Evolutionary conservation across 805 yeast species (phyloP).

Genomic region (Wickerhamomyces ciferrii): DNA sequence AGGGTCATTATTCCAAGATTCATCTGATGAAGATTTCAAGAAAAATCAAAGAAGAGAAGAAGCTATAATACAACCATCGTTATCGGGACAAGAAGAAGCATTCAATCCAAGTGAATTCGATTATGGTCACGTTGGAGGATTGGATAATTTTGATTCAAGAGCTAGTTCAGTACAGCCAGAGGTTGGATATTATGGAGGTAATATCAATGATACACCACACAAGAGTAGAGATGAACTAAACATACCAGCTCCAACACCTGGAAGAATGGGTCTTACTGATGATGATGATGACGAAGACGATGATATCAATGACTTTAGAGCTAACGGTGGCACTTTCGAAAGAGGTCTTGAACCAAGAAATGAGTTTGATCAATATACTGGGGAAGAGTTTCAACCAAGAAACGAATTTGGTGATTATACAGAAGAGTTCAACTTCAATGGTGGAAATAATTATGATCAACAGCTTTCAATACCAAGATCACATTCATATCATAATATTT

Average conservation of each 20-base stretch:
- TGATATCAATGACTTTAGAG: too few species aligned
- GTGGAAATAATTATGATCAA: background rate
- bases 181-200: background rate
- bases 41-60: background rate
- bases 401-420: background rate
- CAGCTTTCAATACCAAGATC: background rate
- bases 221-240: background rate
- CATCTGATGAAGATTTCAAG: constrained; percentile 10
- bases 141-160: background rate
- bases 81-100: background rate
- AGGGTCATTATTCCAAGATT: constrained; percentile 14
- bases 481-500: background rate
- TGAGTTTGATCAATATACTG: background rate
- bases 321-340: too few species aligned
- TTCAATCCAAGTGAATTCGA: background rate
- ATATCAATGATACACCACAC: background rate
- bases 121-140: background rate
- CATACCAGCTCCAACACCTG: background rate
- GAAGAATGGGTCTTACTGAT: background rate
- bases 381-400: background rate
- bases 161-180: background rate
- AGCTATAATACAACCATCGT: background rate
- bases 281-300: background rate
- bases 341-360: background rate
- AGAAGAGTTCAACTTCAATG: background rate